Conservation (phyloP, 2,329 filamentous ascomycete genomes). For the Aulographum hederae region DNA sequence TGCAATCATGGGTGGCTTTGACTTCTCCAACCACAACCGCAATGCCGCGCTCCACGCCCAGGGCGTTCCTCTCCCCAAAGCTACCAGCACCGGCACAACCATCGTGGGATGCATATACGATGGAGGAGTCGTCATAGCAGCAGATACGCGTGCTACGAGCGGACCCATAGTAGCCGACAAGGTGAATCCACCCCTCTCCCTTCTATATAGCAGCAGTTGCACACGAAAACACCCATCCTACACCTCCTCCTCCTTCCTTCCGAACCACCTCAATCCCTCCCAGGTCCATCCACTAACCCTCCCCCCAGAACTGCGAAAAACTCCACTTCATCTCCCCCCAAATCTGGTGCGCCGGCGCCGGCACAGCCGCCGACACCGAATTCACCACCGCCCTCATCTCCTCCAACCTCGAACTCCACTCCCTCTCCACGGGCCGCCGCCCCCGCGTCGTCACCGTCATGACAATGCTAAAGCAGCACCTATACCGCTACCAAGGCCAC, state of each 20-base stretch:
- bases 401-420: constrained; percentile 93
- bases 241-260: not conserved
- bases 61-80: constrained; percentile 89
- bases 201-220: too few relatives aligned
- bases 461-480: constrained; percentile 98
- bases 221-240: constrained; percentile 1
- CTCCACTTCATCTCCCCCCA: constrained; percentile 96
- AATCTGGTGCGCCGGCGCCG: constrained; percentile 97
- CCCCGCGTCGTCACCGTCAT: constrained; percentile 97
- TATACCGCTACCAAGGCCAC: constrained; percentile 95
- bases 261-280: too few relatives aligned
- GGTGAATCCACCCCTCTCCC: constrained; percentile 22
- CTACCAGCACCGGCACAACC: constrained; percentile 94
- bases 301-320: constrained; percentile 77
- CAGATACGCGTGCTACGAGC: constrained; percentile 92
- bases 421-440: constrained; percentile 88
- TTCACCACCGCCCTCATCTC: constrained; percentile 98
- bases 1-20: constrained; percentile 77
- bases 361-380: constrained; percentile 94
- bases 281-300: not conserved
- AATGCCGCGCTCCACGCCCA: constrained; percentile 89
- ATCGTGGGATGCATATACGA: constrained; percentile 96
- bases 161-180: constrained; percentile 99
- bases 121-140: constrained; percentile 94
- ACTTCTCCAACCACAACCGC: constrained; percentile 99